Conservation (phyloP, 2,329 filamentous ascomycete species). For the Diaporthe vexans region DNA sequence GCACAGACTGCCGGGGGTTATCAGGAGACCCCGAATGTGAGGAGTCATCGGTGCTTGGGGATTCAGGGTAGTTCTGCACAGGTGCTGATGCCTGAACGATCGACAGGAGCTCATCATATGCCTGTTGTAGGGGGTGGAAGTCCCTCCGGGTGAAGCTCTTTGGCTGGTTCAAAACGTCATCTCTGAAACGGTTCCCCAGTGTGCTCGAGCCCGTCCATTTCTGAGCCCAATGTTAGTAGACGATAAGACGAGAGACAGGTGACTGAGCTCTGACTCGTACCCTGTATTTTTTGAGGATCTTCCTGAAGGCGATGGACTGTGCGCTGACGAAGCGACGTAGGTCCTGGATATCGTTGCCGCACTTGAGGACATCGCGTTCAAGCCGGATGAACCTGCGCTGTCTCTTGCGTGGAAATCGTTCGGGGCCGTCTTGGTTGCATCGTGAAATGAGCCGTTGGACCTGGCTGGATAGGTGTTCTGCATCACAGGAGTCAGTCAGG, state of each 20-base stretch:
- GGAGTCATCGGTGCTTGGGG: slow-evolving; percentile 51
- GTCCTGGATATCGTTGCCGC: slow-evolving; percentile 78
- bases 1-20: slow-evolving; percentile 40
- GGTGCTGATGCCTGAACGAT: slow-evolving; percentile 63
- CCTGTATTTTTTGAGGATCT: slow-evolving; percentile 88
- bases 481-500: slow-evolving; percentile 3
- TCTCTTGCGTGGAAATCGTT: slow-evolving; percentile 58
- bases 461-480: slow-evolving; percentile 64
- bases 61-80: slow-evolving; percentile 55
- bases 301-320: slow-evolving; percentile 82
- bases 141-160: slow-evolving; percentile 81
- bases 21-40: slow-evolving; percentile 36
- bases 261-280: slow-evolving; percentile 54
- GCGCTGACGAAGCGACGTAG: slow-evolving; percentile 80
- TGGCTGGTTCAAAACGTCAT: slow-evolving; percentile 74
- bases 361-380: slow-evolving; percentile 66
- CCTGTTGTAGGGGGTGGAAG: slow-evolving; percentile 59
- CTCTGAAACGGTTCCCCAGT: slow-evolving; percentile 75
- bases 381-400: slow-evolving; percentile 68
- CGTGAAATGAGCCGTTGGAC: slow-evolving; percentile 63
- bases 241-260: background rate
- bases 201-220: slow-evolving; percentile 85
- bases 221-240: slow-evolving; percentile 53
- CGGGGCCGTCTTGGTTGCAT: slow-evolving; percentile 52
- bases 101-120: slow-evolving; percentile 63